Base-by-base conservation (phyloP, 305 asterid species). In the Fraxinus xanthoxyloides region DNA sequence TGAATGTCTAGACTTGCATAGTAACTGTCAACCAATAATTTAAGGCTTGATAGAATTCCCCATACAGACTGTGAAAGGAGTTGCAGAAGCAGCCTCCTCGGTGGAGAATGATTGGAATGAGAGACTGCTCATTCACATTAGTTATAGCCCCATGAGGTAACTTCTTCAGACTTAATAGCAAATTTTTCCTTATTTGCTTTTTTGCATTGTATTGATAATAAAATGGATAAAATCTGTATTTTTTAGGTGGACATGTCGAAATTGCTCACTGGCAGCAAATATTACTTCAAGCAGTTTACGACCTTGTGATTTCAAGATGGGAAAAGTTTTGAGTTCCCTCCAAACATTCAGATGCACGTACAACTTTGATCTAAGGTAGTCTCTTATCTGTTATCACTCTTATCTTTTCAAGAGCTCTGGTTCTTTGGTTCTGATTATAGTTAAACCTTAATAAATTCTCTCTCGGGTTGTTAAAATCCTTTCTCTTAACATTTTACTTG, bases 271-370 rank as follows among this genome's bases (percentile, higher is more conserved):
- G 82, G 87, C 94, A 84, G 85, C 94, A 81, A 91, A 90, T 85
- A 87, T 94, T 65, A 82, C 98, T 34, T 89, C 97, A 6, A 90
- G 91, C 84, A 90, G 90, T 82, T 89, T 94, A 81, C 87, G 91
- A 79, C 99, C 97, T 61, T 94, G 97, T 92, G 99, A 97, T 87
- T 94, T 97, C 83, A 97, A 93, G 89, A 88, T 91, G 95, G 98
- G 96, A 83, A 97, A 89, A 89, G 88, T 94, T 78, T 84, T 92
- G 74, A 84, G 92, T 84, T 88, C 98, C 84, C 92, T 93, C 80
- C 98, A 91, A 86, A 91, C 92, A 79, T 92, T 93, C 89, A 88
- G 95, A 87, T 97, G 98, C 91, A 88, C 89, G 21, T 94, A 93
- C 90, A 89, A 87, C 86, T 91, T 94, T 86, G 91, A 91, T 75